Base-by-base conservation (phyloP, 2,329 filamentous ascomycete species). In the Reticulascus tulasneorum region DNA sequence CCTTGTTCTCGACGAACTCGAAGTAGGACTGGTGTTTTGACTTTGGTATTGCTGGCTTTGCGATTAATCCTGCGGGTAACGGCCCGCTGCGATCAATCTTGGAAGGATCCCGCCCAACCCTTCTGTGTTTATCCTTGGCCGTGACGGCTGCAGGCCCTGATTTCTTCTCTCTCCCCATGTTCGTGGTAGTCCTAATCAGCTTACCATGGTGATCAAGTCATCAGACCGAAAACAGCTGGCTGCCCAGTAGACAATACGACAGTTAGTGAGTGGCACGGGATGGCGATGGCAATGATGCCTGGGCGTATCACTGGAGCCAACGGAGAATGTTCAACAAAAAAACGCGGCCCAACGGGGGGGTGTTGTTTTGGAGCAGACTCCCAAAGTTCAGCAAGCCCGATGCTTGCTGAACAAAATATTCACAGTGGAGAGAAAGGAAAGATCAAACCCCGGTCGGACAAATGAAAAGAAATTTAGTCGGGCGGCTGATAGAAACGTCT, bases 1-100 rank as follows among this genome's bases (percentile, higher is more conserved):
- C 73, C 39, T 69, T 69, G 50, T 83, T 83, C 49, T 82, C 73
- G 41, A 80, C 72, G 43, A 80, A 69, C 56, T 83, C 78, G 49
- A 78, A 79, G 51, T 79, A 81, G 11, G 74, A 71, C 47, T 75
- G 71, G 54, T 83, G 75, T 51, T 78, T 78, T 27, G 67, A 59
- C 42, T 67, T 73, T 23, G 69, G 60, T 11, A 59, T 38, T 18
- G 56, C 47, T 29, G 58, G 60, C 40, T 60, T 66, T 9, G 28
- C 31, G 33, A 62, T 56, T 34, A 67, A 53, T 31, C 51, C 54
- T 18, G 50, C 41, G 11, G 58, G 60, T 42, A 57, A 47, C 37
- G 60, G 56, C 23, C 55, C 56, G 30, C 51, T 51, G 15, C 50
- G 51, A 42, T 58, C 60, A 28, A 45, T 44, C 12, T 39, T 27